Evolutionary conservation across 306 rosid species (phyloP).

Genomic region (Luffa acutangula): DNA sequence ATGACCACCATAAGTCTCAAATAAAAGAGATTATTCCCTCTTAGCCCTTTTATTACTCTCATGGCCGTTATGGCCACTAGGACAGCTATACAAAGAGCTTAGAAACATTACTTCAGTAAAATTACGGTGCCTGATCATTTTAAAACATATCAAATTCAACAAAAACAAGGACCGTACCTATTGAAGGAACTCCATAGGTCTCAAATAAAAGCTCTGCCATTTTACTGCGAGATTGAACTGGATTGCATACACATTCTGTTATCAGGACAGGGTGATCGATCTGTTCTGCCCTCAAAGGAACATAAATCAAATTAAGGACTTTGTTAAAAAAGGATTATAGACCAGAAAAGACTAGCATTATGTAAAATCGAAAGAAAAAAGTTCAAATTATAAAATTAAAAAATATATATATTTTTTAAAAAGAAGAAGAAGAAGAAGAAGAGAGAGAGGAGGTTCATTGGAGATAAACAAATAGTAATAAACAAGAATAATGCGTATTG

Average conservation of each 20-base stretch:
- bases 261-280: constrained; percentile 91
- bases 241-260: constrained; percentile 91
- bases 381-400: background rate
- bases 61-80: too few species aligned
- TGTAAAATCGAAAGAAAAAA: background rate
- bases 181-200: constrained; percentile 90
- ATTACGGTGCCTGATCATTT: background rate
- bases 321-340: background rate
- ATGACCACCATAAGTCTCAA: too few species aligned
- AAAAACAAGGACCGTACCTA: constrained; percentile 33
- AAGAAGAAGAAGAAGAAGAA: too few species aligned
- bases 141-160: background rate
- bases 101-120: background rate
- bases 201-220: constrained; percentile 97
- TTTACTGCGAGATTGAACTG: constrained; percentile 88
- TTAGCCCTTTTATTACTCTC: too few species aligned
- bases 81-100: background rate
- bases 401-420: too few species aligned
- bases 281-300: constrained; percentile 73
- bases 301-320: constrained; percentile 17
- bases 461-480: background rate
- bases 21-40: too few species aligned
- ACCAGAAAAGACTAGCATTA: background rate
- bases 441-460: background rate
- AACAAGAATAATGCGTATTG: background rate